Conservation (phyloP, 768 basidiomycete species). For the Amanita pallidorosea region DNA sequence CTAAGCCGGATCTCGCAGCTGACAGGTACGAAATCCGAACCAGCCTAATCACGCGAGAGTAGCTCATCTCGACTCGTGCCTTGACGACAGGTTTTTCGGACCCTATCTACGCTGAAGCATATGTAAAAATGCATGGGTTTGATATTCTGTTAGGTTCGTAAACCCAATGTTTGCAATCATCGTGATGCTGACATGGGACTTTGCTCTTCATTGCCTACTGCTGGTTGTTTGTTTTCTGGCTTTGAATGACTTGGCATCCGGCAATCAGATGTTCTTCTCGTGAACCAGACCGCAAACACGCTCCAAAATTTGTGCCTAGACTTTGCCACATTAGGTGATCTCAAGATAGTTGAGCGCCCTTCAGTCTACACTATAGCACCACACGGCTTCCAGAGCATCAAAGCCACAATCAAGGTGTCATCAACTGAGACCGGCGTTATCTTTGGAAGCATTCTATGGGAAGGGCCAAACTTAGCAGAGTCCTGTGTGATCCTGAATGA, state of each 20-base stretch:
- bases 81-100: slow-evolving; percentile 76
- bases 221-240: neutral
- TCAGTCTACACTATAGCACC: slow-evolving; percentile 88
- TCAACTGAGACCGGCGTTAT: slow-evolving; percentile 98
- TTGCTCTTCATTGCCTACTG: neutral
- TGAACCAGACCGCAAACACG: slow-evolving; percentile 92
- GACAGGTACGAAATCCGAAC: slow-evolving; percentile 46
- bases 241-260: neutral
- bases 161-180: neutral
- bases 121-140: slow-evolving; percentile 96
- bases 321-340: slow-evolving; percentile 93
- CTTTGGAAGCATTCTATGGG: slow-evolving; percentile 96
- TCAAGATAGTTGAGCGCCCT: slow-evolving; percentile 96
- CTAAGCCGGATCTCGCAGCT: slow-evolving; percentile 88
- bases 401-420: slow-evolving; percentile 96
- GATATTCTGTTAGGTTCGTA: slow-evolving; percentile 81
- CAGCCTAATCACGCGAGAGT: neutral
- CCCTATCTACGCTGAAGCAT: slow-evolving; percentile 96
- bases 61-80: neutral
- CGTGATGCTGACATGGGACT: neutral
- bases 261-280: slow-evolving; percentile 76
- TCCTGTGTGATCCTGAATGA: slow-evolving; percentile 92
- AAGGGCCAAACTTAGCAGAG: slow-evolving; percentile 79
- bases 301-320: slow-evolving; percentile 95
- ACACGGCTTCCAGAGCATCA: slow-evolving; percentile 97